Base-by-base conservation (phyloP, 306 rosid genomes). In the Cicer pinnatifidum region DNA sequence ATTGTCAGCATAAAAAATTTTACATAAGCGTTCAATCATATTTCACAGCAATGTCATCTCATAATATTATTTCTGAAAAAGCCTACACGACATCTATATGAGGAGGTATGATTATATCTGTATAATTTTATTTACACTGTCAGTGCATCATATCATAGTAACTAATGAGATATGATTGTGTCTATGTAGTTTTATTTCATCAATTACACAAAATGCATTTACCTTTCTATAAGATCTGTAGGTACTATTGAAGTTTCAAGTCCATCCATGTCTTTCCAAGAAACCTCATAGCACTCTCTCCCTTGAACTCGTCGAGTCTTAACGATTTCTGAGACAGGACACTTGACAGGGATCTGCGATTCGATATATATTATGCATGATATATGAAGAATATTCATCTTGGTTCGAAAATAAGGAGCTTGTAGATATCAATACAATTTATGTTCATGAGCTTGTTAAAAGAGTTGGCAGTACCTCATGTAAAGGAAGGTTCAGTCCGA, bases 241-340 rank as follows among this genome's bases (percentile, higher is more conserved):
- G 90, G 90, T 47, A 91, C 88, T 58, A 83, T 48, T 44, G 92
- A 89, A 53, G 85, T 76, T 81, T 81, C 62, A 77, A 88, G 88
- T 54, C 97, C 97, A 70, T 87, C 83, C 39, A 75, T 68, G 60
- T 81, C 79, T 75, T 80, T 86, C 97, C 96, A 89, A 16, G 88
- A 85, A 72, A 91, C 97, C 77, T 91, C 97, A 20, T 51, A 87
- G 84, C 86, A 89, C 12, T 91, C 92, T 13, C 66, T 85, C 64
- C 96, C 96, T 19, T 82, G 91, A 65, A 79, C 84, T 82, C 65
- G 85, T 54, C 93, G 78, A 40, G 9, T 76, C 90, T 89, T 91
- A 48, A 89, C 74, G 73, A 91, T 85, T 86, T 82, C 85, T 12
- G 88, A 82, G 38, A 91, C 84, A 6, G 90, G 97, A 82, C 97